Percentiles rank a stretch among this genome's conserved stretches.
These are phyloP conservation scores for Pseudopithomyces chartarum DNA, from an alignment of 2,329 filamentous ascomycete genomes.

Conservation along the genomic window DNA sequence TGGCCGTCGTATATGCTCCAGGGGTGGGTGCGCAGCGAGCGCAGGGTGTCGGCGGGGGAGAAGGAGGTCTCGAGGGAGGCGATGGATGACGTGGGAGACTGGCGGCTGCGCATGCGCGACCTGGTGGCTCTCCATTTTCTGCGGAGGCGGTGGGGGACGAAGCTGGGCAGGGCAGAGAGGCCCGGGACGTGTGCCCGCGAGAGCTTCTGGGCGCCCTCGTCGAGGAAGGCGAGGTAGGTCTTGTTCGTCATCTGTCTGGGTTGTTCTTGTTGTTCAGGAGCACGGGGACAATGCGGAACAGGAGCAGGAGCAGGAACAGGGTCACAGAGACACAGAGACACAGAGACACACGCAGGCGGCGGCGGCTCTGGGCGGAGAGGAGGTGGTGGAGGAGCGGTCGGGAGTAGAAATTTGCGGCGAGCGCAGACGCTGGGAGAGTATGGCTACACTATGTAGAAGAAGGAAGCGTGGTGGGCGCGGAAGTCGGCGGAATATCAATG, in stretches of 20 bases:
- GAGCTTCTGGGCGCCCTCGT: conserved; percentile 45
- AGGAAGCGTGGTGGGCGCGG: conserved; percentile 14
- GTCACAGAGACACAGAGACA: background rate
- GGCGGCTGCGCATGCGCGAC: conserved; percentile 69
- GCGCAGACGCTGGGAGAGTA: too few relatives aligned
- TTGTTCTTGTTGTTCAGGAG: conserved; percentile 4
- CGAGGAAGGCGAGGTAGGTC: conserved; percentile 42
- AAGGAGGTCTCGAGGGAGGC: conserved; percentile 80
- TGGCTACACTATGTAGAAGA: background rate
- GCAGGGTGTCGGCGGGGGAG: conserved; percentile 77
- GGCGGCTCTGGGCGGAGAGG: conserved; percentile 7
- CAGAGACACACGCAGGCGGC: background rate
- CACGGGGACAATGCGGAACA: conserved; percentile 5
- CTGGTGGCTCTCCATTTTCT: conserved; percentile 64
- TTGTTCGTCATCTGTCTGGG: conserved; percentile 45
- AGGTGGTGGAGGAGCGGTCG: conserved; percentile 17
- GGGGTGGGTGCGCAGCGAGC: conserved; percentile 73
- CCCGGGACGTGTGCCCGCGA: conserved; percentile 51
- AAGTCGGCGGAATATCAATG: conserved; percentile 37
- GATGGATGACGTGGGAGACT: conserved; percentile 73
- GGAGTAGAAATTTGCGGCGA: background rate
- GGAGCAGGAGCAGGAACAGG: background rate
- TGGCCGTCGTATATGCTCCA: conserved; percentile 87
- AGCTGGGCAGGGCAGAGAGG: conserved; percentile 55
- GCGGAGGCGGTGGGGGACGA: conserved; percentile 68